These are phyloP conservation scores for Saccharomyces paradoxus DNA, from an alignment of 805 yeast species.

Conservation along the genomic window DNA sequence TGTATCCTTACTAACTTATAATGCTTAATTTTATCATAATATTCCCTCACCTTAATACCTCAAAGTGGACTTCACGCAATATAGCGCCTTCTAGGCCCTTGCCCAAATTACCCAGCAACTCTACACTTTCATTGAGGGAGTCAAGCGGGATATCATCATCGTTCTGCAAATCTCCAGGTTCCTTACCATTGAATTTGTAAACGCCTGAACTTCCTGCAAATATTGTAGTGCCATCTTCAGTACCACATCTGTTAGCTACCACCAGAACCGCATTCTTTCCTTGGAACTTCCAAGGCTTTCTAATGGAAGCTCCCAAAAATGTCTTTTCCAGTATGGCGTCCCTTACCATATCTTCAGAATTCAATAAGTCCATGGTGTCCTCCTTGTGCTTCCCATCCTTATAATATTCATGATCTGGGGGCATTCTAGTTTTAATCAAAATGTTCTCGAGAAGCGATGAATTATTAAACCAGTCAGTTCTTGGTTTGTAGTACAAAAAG, in stretches of 20 bases:
- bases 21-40: neutral
- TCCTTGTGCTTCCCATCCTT: neutral
- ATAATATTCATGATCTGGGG: neutral
- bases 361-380: neutral
- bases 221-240: conserved; percentile 50
- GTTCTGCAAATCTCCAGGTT: conserved; percentile 5
- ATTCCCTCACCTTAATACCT: conserved; percentile 13
- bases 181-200: conserved; percentile 42
- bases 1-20: neutral
- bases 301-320: conserved; percentile 17
- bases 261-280: conserved; percentile 35
- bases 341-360: conserved; percentile 11
- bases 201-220: conserved; percentile 63
- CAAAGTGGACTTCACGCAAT: conserved; percentile 47
- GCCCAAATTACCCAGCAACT: conserved; percentile 47
- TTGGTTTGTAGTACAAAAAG: conserved; percentile 35
- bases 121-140: conserved; percentile 42
- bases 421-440: neutral
- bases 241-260: conserved; percentile 65
- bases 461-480: conserved; percentile 15
- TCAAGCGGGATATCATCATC: conserved; percentile 30
- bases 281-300: conserved; percentile 22
- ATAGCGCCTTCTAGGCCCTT: conserved; percentile 60
- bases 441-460: neutral
- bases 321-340: conserved; percentile 4